Percentiles rank a stretch among this genome's conserved stretches.
Evolutionary conservation across 2,329 filamentous ascomycete species (phyloP).

Genomic region (Paradendryphiella salina): DNA sequence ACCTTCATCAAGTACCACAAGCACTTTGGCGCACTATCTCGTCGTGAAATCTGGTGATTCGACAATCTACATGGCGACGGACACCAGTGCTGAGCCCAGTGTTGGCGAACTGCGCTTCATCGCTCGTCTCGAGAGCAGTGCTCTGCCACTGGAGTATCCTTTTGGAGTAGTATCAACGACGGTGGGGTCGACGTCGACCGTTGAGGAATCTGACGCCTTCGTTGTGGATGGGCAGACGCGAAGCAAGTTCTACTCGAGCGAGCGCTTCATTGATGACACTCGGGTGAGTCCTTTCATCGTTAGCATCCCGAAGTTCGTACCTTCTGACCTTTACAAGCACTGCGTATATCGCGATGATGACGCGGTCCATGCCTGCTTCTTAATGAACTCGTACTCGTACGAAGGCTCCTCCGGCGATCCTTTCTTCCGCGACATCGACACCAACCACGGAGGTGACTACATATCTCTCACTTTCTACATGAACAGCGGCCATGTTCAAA

Average conservation of each 20-base stretch:
- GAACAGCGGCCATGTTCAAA: conserved; percentile 64
- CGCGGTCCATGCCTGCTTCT: conserved; percentile 63
- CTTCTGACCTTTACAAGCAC: conserved; percentile 47
- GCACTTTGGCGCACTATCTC: conserved; percentile 66
- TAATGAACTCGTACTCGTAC: conserved; percentile 59
- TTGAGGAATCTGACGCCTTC: conserved; percentile 60
- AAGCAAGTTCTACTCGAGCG: conserved; percentile 70
- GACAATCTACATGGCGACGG: conserved; percentile 60
- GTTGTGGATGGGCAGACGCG: conserved; percentile 65
- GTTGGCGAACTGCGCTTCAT: conserved; percentile 65
- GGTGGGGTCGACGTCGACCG: conserved; percentile 52
- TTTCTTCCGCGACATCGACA: conserved; percentile 65
- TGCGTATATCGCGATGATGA: conserved; percentile 59
- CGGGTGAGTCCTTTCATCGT: conserved; percentile 11
- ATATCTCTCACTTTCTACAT: conserved; percentile 69
- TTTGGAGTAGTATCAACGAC: conserved; percentile 58
- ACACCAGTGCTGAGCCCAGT: conserved; percentile 56
- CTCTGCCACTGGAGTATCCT: conserved; percentile 42
- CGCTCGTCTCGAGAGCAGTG: conserved; percentile 58
- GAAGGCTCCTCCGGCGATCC: conserved; percentile 68
- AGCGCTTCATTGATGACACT: conserved; percentile 69
- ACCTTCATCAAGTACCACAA: conserved; percentile 62
- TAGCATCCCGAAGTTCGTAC: neutral
- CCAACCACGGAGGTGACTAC: conserved; percentile 63
- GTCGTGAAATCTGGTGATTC: conserved; percentile 64